Base-by-base conservation (phyloP, 2,329 filamentous ascomycete genomes). In the Chrysoporthe deuterocubensis region DNA sequence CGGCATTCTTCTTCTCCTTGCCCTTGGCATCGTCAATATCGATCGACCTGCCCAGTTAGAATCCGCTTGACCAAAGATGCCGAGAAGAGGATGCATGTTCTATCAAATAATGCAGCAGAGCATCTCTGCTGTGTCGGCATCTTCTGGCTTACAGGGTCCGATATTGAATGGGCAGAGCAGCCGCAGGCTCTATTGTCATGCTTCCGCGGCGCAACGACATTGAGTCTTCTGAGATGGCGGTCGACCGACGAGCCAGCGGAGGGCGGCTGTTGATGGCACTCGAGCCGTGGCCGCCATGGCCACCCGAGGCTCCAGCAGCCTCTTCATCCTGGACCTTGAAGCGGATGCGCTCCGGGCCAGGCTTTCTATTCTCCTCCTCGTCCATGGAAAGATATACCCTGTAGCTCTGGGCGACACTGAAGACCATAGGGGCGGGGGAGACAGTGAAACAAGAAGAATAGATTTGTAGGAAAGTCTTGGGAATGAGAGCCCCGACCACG, bases 1-100 rank as follows among this genome's bases (percentile, higher is more conserved):
- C 79, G 32, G 77, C 75, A 50, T 80, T 79, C 70, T 83, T 82
- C 52, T 82, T 79, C 0, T 82, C 78, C 52, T 81, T 81, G 64
- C 81, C 81, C 70, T 84, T 84, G 56, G 83, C 82, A 68, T 88
- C 85, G 16, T 84, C 83, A 72, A 89, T 87, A 62, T 87, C 81
- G 70, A 84, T 87, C 4, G 84, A 85, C n/a, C 82, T 80, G 66
- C 66, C 37, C 8, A 37, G 62, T 46, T 21, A 64, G 66, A 46
- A 64, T 70, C 62, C 69, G 71, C 46, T 50, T 56, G 43, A 48
- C 68, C 56, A 58, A 48, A 54, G 13, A 11, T 42, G 69, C 18
- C 50, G 18, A 26, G 52, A 67, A 59, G 62, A 40, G n/a, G 48
- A 67, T 34, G 37, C 52, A 56, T 13, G 46, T 7, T 8, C 61